A percentile compares a stretch with the other conserved stretches of the same genome.
These are phyloP conservation scores for Camelina sativa DNA, from an alignment of 345 rosid genomes.

Conservation along the genomic window DNA sequence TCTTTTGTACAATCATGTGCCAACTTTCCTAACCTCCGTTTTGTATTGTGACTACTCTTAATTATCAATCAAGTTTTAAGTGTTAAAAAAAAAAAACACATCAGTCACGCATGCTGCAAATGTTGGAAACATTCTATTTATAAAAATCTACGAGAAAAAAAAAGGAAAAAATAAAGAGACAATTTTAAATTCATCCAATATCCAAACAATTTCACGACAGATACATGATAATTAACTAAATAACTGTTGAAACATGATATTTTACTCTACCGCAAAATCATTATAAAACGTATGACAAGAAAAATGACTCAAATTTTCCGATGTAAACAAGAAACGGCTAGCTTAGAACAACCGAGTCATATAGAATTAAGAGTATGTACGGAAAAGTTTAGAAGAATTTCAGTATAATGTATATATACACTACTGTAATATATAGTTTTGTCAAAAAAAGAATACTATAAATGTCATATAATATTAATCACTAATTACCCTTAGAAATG, in stretches of 20 bases:
- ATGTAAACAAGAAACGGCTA: background rate
- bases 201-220: background rate
- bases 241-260: background rate
- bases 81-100: background rate
- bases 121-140: background rate
- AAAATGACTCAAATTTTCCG: background rate
- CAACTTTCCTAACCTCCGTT: no score
- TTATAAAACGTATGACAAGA: background rate
- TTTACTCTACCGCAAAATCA: background rate
- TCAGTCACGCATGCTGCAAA: conserved; percentile 5
- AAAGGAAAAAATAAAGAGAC: background rate
- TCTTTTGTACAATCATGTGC: no score
- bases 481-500: no score
- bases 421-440: background rate
- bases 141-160: background rate
- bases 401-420: background rate
- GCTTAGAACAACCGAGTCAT: no score
- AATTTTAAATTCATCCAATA: background rate
- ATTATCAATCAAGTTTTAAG: no score
- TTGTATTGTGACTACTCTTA: no score
- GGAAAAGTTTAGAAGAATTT: background rate
- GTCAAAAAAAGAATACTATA: background rate
- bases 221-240: background rate
- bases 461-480: background rate
- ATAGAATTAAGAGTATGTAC: background rate